Percentiles rank a stretch among this genome's conserved stretches.
Evolutionary conservation across 257 asterid genomes (phyloP).

Genomic region (Penstemon newberryi): DNA sequence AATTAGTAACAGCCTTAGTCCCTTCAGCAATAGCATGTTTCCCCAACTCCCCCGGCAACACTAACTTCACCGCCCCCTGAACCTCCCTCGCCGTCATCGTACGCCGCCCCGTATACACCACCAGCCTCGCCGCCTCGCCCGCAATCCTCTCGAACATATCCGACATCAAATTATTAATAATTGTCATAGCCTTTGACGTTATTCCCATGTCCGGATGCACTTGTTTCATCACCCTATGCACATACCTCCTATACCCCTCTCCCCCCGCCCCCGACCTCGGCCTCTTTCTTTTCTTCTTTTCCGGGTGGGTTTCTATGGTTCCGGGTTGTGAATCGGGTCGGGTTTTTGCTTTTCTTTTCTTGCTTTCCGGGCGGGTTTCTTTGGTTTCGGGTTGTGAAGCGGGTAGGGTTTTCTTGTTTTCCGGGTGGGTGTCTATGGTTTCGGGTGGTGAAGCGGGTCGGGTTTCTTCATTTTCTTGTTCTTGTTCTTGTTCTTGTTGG

Average conservation of each 20-base stretch:
- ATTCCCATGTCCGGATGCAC: conserved; percentile 87
- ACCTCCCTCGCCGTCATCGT: conserved; percentile 76
- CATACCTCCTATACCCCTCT: conserved; percentile 59
- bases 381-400: conserved; percentile 23
- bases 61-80: conserved; percentile 81
- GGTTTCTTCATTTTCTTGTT: conserved; percentile 36
- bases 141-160: conserved; percentile 85
- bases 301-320: neutral
- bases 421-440: conserved; percentile 27
- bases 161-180: conserved; percentile 60
- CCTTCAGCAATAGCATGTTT: conserved; percentile 85
- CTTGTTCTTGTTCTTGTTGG: neutral
- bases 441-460: conserved; percentile 33
- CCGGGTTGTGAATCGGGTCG: neutral
- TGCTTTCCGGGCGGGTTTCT: neutral
- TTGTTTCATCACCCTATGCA: conserved; percentile 75
- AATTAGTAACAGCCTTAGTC: conserved; percentile 57
- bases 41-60: conserved; percentile 81
- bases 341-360: conserved; percentile 6
- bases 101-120: conserved; percentile 36
- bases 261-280: conserved; percentile 41
- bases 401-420: conserved; percentile 39
- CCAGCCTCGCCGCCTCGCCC: conserved; percentile 58
- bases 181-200: conserved; percentile 68
- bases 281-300: conserved; percentile 8